phyloP scores from a whole-genome alignment of 352 stramenopile genomes.

The Thalassiosira mediterranea region DNA sequence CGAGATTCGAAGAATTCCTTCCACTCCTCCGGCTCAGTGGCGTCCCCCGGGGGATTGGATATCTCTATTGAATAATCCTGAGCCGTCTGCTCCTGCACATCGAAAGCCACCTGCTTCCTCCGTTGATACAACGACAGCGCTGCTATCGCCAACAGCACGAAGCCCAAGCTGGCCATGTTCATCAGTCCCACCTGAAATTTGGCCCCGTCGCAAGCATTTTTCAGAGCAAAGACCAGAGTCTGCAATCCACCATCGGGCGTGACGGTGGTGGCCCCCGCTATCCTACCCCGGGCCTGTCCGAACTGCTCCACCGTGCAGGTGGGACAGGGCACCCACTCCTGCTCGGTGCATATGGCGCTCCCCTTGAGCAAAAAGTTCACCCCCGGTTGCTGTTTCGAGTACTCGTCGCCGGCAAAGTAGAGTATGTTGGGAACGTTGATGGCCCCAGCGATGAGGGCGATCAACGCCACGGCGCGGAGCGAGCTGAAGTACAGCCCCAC shows the following conservation, averaged over 20 bases:
- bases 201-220: conserved; percentile 65
- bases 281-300: conserved; percentile 21
- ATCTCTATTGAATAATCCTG: conserved; percentile 83
- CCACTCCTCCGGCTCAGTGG: conserved; percentile 77
- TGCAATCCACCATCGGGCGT: conserved; percentile 48
- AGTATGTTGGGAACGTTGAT: conserved; percentile 74
- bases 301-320: conserved; percentile 53
- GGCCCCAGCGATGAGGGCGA: conserved; percentile 58
- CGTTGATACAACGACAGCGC: conserved; percentile 49
- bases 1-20: conserved; percentile 69
- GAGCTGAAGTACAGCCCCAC: conserved; percentile 76
- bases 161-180: conserved; percentile 60
- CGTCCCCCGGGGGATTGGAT: conserved; percentile 71
- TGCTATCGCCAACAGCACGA: conserved; percentile 54
- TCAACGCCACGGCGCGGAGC: conserved; percentile 45
- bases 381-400: conserved; percentile 49
- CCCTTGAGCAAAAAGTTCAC: conserved; percentile 52
- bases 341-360: conserved; percentile 66
- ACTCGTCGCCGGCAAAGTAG: conserved; percentile 61
- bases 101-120: conserved; percentile 59
- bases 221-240: conserved; percentile 60
- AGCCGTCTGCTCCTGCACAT: conserved; percentile 81
- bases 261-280: conserved; percentile 37
- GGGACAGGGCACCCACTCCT: conserved; percentile 64
- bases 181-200: conserved; percentile 52